Conservation (phyloP, 192 early-diverging fungal species). For the Gryganskiella cystojenkinii region DNA sequence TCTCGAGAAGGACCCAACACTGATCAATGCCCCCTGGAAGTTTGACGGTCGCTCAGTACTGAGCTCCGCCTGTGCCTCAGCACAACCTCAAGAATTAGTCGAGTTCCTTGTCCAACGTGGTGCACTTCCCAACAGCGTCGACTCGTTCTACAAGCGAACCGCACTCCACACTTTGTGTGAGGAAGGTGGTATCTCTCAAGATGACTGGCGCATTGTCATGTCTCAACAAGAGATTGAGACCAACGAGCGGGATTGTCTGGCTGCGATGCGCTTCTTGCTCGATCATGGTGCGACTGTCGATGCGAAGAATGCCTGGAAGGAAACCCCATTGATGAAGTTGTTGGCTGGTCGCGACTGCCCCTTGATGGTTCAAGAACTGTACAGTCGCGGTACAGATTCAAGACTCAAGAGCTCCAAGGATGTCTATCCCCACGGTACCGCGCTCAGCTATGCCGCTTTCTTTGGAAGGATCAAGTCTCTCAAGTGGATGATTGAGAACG, state of each 20-base stretch:
- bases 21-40: constrained; percentile 43
- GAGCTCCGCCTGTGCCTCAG: constrained; percentile 46
- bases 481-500: constrained; percentile 53
- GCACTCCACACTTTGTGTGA: constrained; percentile 48
- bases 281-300: constrained; percentile 37
- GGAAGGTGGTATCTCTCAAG: constrained; percentile 39
- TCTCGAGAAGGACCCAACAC: constrained; percentile 23
- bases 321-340: constrained; percentile 40
- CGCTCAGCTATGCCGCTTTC: constrained; percentile 33
- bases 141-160: constrained; percentile 42
- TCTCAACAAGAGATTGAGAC: constrained; percentile 38
- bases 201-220: constrained; percentile 34
- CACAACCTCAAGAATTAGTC: constrained; percentile 39
- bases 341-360: constrained; percentile 41
- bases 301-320: constrained; percentile 54
- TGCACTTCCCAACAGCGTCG: constrained; percentile 42
- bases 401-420: constrained; percentile 40
- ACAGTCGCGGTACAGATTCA: constrained; percentile 47
- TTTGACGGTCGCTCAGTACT: constrained; percentile 51
- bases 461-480: constrained; percentile 42
- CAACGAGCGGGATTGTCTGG: constrained; percentile 39
- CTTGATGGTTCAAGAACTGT: constrained; percentile 50
- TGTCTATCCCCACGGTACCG: constrained; percentile 43
- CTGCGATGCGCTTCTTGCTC: constrained; percentile 45
- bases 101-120: constrained; percentile 44